Conservation (phyloP, 2,329 filamentous ascomycete species). For the Curvularia hawaiiensis region DNA sequence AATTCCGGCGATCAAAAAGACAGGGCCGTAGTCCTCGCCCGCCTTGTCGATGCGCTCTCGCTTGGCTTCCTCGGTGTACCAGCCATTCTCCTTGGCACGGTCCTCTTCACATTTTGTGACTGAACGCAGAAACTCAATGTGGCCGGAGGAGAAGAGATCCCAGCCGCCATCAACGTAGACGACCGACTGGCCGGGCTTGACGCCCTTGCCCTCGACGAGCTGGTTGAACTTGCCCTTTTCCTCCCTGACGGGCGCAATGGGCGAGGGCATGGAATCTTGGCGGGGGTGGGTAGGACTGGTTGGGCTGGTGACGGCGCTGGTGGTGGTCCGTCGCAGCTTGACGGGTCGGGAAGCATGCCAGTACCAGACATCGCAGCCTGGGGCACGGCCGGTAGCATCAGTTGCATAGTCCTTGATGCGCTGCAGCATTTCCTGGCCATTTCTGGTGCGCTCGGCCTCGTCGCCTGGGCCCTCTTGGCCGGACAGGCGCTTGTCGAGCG, state of each 20-base stretch:
- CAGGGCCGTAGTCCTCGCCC: conserved; percentile 77
- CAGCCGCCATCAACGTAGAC: conserved; percentile 97
- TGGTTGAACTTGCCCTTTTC: conserved; percentile 69
- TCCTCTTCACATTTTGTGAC: conserved; percentile 77
- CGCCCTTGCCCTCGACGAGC: conserved; percentile 73
- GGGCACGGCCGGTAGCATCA: conserved; percentile 77
- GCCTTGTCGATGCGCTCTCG: conserved; percentile 65
- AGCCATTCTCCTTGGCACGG: conserved; percentile 69
- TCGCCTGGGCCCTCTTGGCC: conserved; percentile 76
- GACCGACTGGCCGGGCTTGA: conserved; percentile 78
- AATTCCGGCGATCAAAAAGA: conserved; percentile 89
- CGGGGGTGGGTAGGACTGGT: conserved; percentile 29
- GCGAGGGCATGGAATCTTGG: conserved; percentile 48
- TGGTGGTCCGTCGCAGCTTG: conserved; percentile 44
- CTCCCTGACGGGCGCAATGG: conserved; percentile 49
- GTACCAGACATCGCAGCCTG: conserved; percentile 84
- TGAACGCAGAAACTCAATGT: conserved; percentile 89
- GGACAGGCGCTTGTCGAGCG: conserved; percentile 69
- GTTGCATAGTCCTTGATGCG: conserved; percentile 86
- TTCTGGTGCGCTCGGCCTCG: conserved; percentile 66
- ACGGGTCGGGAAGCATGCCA: conserved; percentile 66
- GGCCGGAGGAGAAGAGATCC: conserved; percentile 94
- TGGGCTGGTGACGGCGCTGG: conserved; percentile 20
- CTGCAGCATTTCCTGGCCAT: conserved; percentile 72
- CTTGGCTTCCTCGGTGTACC: conserved; percentile 71